Base-by-base conservation (phyloP, 306 rosid genomes). In the Crataegus laevigata region DNA sequence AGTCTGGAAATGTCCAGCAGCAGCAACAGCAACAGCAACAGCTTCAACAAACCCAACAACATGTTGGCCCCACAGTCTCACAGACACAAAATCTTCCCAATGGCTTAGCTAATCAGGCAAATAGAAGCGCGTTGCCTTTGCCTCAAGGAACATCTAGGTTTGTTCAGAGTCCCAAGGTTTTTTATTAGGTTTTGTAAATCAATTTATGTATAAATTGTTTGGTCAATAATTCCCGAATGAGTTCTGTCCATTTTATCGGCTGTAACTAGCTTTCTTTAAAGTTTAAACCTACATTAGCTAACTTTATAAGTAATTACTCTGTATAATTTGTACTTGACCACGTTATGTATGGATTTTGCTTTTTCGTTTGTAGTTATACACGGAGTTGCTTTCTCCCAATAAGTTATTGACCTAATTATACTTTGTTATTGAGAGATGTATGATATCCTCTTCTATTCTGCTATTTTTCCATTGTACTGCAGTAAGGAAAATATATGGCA, bases 121-220 rank as follows among this genome's bases (percentile, higher is more conserved):
- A 82, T 89, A 88, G 72, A 86, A 77, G 83, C 55, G 84, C 94
- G 19, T 84, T 79, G 66, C 90, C 96, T 74, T 88, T 94, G 90
- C 99, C 99, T 69, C 98, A 79, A 85, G 99, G 98, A 89, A 75
- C 88, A 86, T 94, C 97, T 92, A 94, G 99, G 99, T 94, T 83
- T 89, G 96, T 94, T 85, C 89, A 84, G 96, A 87, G 93, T 82
- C 87, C 85, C 87, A 88, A 85, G 88, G 88, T 87, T 84, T 85
- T 87, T 78, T 75, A 80, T 80, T 79, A 84, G 88, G 83, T 85
- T 50, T 30, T 82, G 84, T 80, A 79, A 85, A 78, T 81, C 60
- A 66, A 62, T 81, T 83, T 66, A 73, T 77, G 74, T 86, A 74
- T 80, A 60, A 73, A 77, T 61, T 80, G 43, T 81, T 85, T 68